Evolutionary conservation across 257 asterid genomes (phyloP).

Genomic region (Ocimum tenuiflorum): DNA sequence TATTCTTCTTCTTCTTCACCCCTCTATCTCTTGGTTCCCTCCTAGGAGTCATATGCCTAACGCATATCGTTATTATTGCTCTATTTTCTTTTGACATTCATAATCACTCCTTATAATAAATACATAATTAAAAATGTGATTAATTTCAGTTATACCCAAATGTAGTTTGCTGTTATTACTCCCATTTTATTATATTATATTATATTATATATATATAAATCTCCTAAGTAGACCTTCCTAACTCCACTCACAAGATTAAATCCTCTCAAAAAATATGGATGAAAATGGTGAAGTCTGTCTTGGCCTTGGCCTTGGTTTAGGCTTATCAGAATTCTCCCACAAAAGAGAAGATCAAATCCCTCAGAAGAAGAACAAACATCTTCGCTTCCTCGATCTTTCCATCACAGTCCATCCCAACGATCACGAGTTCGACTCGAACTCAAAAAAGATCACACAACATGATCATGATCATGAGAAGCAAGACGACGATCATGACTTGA

Average conservation of each 20-base stretch:
- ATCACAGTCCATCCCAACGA: slow-evolving; percentile 27
- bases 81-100: slow-evolving; percentile 32
- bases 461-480: slow-evolving; percentile 1
- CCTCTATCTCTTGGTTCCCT: slow-evolving; percentile 19
- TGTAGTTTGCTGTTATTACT: slow-evolving; percentile 17
- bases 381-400: slow-evolving; percentile 38
- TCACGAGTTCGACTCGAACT: slow-evolving; percentile 18
- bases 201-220: slow-evolving; percentile 8
- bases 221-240: slow-evolving; percentile 21
- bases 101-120: slow-evolving; percentile 26
- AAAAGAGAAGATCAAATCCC: slow-evolving; percentile 18
- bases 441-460: slow-evolving; percentile 13
- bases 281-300: slow-evolving; percentile 34
- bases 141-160: slow-evolving; percentile 24
- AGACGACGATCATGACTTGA: slow-evolving; percentile 17
- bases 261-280: slow-evolving; percentile 21
- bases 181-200: neutral
- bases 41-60: slow-evolving; percentile 38
- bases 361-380: slow-evolving; percentile 23
- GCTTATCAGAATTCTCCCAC: slow-evolving; percentile 18
- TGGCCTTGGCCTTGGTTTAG: slow-evolving; percentile 42
- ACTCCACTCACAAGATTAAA: slow-evolving; percentile 11
- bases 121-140: slow-evolving; percentile 32
- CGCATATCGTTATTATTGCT: slow-evolving; percentile 33
- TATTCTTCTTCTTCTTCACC: too few relatives aligned